phyloP scores from a whole-genome alignment of 495 filamentous ascomycete genomes.

The Staphylotrichum longicolle region DNA sequence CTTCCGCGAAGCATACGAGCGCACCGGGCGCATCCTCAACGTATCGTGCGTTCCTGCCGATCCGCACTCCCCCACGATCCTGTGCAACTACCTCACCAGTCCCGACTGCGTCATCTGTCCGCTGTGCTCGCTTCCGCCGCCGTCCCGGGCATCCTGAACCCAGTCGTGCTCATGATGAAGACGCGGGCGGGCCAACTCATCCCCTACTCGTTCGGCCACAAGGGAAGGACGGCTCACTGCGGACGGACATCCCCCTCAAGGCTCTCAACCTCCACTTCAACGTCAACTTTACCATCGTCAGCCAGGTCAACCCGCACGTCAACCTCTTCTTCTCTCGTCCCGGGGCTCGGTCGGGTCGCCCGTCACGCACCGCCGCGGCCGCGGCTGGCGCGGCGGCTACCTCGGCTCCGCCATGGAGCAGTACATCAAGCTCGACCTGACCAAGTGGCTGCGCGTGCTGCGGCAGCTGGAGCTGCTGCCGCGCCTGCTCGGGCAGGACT shows the following conservation, averaged over 20 bases:
- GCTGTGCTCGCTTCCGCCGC: conserved; percentile 94
- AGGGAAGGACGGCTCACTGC: conserved; percentile 93
- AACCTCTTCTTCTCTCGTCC: conserved; percentile 96
- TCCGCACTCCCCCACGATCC: conserved; percentile 85
- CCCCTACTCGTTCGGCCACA: conserved; percentile 91
- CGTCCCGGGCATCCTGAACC: conserved; percentile 93
- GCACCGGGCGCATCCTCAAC: conserved; percentile 91
- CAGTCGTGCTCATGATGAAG: conserved; percentile 97
- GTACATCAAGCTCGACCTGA: conserved; percentile 90
- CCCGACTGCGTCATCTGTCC: conserved; percentile 97
- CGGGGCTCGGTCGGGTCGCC: conserved; percentile 87
- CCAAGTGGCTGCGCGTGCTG: conserved; percentile 94
- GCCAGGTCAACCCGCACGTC: conserved; percentile 95
- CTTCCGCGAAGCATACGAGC: conserved; percentile 90
- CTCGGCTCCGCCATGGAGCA: conserved; percentile 88
- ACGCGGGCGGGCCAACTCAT: conserved; percentile 64
- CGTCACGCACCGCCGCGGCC: conserved; percentile 88
- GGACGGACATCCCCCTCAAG: conserved; percentile 94
- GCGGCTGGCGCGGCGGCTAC: conserved; percentile 95
- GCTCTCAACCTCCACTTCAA: conserved; percentile 94
- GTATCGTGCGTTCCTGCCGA: conserved; percentile 96
- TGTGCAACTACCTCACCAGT: conserved; percentile 89
- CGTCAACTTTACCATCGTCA: conserved; percentile 94
- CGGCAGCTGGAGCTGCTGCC: conserved; percentile 89
- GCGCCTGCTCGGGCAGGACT: conserved; percentile 89